These are phyloP conservation scores for Ramaria sp. DNA, from an alignment of 768 basidiomycete genomes.

Conservation along the genomic window DNA sequence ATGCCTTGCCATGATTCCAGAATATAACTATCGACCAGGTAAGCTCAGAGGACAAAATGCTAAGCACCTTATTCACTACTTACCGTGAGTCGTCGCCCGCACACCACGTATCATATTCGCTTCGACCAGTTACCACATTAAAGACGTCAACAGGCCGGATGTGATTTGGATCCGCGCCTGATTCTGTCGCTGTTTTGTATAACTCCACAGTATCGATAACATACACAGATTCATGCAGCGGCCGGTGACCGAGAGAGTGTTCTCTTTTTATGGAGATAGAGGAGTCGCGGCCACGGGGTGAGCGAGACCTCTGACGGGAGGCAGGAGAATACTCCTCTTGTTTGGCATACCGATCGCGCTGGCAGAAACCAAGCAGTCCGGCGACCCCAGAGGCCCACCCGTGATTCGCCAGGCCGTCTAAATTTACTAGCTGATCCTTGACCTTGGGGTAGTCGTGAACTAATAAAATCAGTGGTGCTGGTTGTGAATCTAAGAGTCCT, in stretches of 20 bases:
- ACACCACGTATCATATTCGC: neutral
- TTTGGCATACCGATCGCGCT: neutral
- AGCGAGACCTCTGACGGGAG: neutral
- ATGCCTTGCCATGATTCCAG: constrained; percentile 7
- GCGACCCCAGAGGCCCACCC: neutral
- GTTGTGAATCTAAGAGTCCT: neutral
- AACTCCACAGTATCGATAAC: neutral
- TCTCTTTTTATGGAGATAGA: neutral
- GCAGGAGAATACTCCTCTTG: neutral
- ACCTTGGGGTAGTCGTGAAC: neutral
- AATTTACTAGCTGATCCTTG: neutral
- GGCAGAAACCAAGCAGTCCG: neutral
- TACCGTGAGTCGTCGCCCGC: neutral
- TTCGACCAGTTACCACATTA: neutral
- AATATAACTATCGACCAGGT: neutral
- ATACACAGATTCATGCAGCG: neutral
- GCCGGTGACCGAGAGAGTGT: neutral
- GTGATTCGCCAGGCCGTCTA: neutral
- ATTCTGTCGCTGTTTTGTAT: neutral
- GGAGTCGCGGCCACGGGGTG: neutral
- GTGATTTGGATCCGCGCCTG: neutral
- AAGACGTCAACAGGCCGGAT: neutral
- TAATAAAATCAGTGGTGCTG: neutral
- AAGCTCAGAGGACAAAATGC: neutral
- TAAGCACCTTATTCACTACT: neutral